Evolutionary conservation across 2,329 filamentous ascomycete genomes (phyloP).

Genomic region (Paecilomyces sp.): DNA sequence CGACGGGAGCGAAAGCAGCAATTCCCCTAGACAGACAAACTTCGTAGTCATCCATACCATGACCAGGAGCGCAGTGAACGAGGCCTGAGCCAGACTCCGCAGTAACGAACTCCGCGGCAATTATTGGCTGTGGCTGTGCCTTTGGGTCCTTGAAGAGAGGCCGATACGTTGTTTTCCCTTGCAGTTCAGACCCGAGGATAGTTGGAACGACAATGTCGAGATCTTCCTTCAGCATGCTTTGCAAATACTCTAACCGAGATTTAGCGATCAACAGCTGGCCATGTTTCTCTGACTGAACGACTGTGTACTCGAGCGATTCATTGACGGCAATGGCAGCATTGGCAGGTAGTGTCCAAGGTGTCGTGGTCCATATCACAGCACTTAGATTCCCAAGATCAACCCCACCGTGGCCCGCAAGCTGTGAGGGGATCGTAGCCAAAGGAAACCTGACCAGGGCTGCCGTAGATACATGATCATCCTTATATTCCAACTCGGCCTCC

Average conservation of each 20-base stretch:
- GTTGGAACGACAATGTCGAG: conserved; percentile 46
- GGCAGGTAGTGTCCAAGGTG: conserved; percentile 92
- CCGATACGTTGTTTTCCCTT: conserved; percentile 55
- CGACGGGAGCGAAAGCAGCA: conserved; percentile 71
- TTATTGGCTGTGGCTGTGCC: conserved; percentile 58
- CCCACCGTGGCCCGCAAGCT: conserved; percentile 33
- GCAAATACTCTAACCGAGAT: conserved; percentile 56
- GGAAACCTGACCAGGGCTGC: conserved; percentile 69
- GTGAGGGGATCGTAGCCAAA: conserved; percentile 44
- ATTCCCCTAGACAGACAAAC: conserved; percentile 66
- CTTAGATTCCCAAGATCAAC: conserved; percentile 50
- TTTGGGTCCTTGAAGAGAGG: conserved; percentile 60
- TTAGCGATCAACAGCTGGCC: conserved; percentile 64
- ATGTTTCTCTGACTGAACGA: conserved; percentile 53
- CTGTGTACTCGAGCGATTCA: conserved; percentile 62
- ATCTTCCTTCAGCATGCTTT: conserved; percentile 44
- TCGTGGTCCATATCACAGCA: conserved; percentile 97
- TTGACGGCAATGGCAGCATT: conserved; percentile 85
- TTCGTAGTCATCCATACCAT: conserved; percentile 95
- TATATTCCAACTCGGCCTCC: conserved; percentile 59
- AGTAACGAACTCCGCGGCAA: conserved; percentile 84
- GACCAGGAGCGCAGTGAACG: conserved; percentile 90
- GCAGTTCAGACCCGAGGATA: conserved; percentile 60
- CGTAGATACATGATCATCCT: conserved; percentile 52
- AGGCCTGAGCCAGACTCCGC: conserved; percentile 85